These are phyloP conservation scores for Populus hybrid DNA, from an alignment of 441 rosid genomes.

Conservation along the genomic window DNA sequence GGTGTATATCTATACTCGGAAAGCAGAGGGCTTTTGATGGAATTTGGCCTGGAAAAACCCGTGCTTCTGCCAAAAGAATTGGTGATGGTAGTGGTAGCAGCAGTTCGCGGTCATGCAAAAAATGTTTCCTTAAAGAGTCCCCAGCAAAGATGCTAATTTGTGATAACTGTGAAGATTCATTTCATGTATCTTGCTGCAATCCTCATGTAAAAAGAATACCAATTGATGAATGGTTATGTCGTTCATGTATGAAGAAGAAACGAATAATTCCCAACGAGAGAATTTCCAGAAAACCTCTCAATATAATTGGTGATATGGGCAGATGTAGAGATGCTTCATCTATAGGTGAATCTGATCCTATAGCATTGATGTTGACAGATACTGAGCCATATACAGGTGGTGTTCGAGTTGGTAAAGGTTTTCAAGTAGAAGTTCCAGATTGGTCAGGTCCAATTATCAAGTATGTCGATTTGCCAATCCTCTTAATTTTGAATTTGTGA, in stretches of 20 bases:
- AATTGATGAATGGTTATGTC: conserved; percentile 79
- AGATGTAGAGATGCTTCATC: conserved; percentile 13
- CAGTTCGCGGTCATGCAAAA: conserved; percentile 53
- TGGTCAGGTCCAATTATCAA: conserved; percentile 64
- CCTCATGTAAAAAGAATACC: conserved; percentile 49
- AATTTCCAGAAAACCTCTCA: conserved; percentile 29
- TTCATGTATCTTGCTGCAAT: conserved; percentile 72
- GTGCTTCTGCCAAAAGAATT: conserved; percentile 19
- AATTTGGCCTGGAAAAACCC: conserved; percentile 13
- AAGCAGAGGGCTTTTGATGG: conserved; percentile 29
- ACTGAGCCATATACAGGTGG: conserved; percentile 41
- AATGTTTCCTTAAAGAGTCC: conserved; percentile 51
- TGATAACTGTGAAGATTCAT: conserved; percentile 82
- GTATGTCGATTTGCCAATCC: conserved; percentile 35
- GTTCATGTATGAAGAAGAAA: conserved; percentile 65
- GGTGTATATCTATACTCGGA: conserved; percentile 28
- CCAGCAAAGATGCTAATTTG: conserved; percentile 65
- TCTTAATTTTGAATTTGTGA: not conserved
- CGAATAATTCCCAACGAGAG: conserved; percentile 32
- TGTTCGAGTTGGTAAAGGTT: conserved; percentile 75
- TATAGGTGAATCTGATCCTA: conserved; percentile 32
- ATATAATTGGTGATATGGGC: conserved; percentile 33
- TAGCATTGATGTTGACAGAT: conserved; percentile 55
- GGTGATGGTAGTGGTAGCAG: conserved; percentile 27
- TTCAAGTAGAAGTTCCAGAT: conserved; percentile 85